phyloP scores from a whole-genome alignment of 1,139 yeast species.

The Candida mesenterica region DNA sequence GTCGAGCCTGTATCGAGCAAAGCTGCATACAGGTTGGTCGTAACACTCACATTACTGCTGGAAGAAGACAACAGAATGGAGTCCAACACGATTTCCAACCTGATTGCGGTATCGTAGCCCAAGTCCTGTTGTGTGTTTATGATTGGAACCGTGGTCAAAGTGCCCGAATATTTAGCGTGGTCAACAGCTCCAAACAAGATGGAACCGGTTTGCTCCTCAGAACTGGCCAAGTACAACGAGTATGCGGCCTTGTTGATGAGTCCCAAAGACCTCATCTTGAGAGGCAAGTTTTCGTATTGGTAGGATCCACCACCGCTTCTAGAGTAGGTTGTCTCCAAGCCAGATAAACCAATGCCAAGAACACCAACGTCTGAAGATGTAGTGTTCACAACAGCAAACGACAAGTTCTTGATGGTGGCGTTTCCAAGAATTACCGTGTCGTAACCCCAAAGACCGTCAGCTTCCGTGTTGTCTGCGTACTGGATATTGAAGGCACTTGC shows the following conservation, averaged over 20 bases:
- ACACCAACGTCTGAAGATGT: constrained; percentile 47
- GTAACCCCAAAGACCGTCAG: constrained; percentile 58
- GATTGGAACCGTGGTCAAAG: constrained; percentile 33
- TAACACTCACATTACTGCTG: constrained; percentile 8
- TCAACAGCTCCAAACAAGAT: constrained; percentile 62
- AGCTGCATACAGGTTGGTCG: constrained; percentile 14
- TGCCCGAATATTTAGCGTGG: constrained; percentile 47
- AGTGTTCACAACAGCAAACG: constrained; percentile 50
- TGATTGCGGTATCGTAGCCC: constrained; percentile 23
- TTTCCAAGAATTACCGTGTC: constrained; percentile 45
- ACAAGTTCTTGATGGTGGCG: constrained; percentile 40
- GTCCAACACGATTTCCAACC: constrained; percentile 28
- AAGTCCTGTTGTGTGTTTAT: constrained; percentile 19
- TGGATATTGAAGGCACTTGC: constrained; percentile 40
- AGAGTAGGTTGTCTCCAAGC: constrained; percentile 41
- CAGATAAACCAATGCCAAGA: constrained; percentile 56
- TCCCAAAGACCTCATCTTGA: constrained; percentile 51
- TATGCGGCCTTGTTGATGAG: constrained; percentile 47
- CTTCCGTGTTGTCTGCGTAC: constrained; percentile 65
- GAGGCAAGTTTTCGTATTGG: constrained; percentile 57
- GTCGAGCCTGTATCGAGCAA: constrained; percentile 29
- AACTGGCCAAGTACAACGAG: constrained; percentile 38
- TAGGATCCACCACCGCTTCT: constrained; percentile 14
- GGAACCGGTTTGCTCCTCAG: constrained; percentile 30
- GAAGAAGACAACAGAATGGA: constrained; percentile 14